These are phyloP conservation scores for Coelastrella sp. DNA, from an alignment of 139 green algal genomes.

Conservation along the genomic window DNA sequence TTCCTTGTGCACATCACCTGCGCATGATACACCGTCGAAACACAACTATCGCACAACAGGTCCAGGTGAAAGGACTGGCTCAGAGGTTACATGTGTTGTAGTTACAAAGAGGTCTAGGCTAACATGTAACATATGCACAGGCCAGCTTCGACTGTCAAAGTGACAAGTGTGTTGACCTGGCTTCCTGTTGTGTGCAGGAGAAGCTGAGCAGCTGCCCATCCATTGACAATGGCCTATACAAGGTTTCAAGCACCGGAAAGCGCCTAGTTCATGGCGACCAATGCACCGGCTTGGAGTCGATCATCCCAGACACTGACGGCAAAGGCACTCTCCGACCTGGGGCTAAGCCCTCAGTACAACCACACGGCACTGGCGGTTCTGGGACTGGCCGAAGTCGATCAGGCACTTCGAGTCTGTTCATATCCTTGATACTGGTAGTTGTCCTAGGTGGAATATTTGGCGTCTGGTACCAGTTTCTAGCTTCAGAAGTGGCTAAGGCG, in stretches of 20 bases:
- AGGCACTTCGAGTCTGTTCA: slow-evolving; percentile 38
- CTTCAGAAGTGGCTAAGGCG: slow-evolving; percentile 51
- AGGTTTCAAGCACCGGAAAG: slow-evolving; percentile 42
- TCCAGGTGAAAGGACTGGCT: no score
- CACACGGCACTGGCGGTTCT: not conserved
- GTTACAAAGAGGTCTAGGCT: no score
- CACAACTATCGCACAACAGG: no score
- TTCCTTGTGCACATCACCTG: no score
- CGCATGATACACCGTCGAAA: no score
- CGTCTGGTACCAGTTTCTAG: slow-evolving; percentile 63
- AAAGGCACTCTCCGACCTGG: not conserved
- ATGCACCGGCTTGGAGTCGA: slow-evolving; percentile 56
- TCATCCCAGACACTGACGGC: slow-evolving; percentile 83
- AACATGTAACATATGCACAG: no score
- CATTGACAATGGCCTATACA: slow-evolving; percentile 28
- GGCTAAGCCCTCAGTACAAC: slow-evolving; percentile 25
- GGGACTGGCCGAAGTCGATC: slow-evolving; percentile 1
- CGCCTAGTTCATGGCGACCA: slow-evolving; percentile 78
- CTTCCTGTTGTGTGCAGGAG: no score
- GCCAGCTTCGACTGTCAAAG: no score
- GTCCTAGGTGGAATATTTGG: slow-evolving; percentile 47
- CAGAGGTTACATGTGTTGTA: no score
- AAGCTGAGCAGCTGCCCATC: slow-evolving; percentile 39
- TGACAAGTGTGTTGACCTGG: no score
- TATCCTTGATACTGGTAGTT: slow-evolving; percentile 51